Percentiles rank a stretch among this genome's conserved stretches.
Evolutionary conservation across 805 yeast species (phyloP).

Genomic region (Saccharomycopsis fodiens): DNA sequence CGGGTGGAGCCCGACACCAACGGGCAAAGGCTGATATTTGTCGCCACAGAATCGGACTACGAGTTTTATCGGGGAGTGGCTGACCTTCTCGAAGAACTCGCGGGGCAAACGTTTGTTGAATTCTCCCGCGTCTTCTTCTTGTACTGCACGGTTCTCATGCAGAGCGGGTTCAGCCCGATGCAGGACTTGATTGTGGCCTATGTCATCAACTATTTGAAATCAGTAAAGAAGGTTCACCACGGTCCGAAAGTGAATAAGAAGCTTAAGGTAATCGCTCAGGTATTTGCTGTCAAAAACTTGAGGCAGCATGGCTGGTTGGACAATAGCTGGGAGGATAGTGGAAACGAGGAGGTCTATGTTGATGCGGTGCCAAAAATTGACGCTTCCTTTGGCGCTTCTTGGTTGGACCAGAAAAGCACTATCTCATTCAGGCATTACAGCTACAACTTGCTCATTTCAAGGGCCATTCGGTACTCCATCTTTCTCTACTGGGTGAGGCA

Average conservation of each 20-base stretch:
- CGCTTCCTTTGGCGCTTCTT: background rate
- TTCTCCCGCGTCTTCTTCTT: constrained; percentile 14
- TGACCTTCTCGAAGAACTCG: constrained; percentile 2
- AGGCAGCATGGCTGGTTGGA: no score
- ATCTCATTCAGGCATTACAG: constrained; percentile 9
- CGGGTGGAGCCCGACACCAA: background rate
- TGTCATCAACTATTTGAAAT: constrained; percentile 9
- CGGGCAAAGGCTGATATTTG: constrained; percentile 6
- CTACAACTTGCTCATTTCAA: constrained; percentile 17
- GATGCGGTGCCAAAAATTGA: constrained; percentile 5
- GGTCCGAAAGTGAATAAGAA: constrained; percentile 8
- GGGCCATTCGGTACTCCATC: constrained; percentile 19
- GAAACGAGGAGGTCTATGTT: constrained; percentile 3
- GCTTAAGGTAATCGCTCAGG: constrained; percentile 17
- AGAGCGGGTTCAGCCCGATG: constrained; percentile 18
- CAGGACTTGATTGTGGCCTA: constrained; percentile 17
- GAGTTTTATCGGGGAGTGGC: constrained; percentile 12
- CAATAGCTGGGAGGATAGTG: no score
- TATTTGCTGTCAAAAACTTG: constrained; percentile 17
- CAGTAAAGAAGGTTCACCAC: constrained; percentile 3
- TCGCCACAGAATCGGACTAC: constrained; percentile 12
- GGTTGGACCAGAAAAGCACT: background rate
- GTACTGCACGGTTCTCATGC: constrained; percentile 17
- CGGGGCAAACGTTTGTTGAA: constrained; percentile 10
- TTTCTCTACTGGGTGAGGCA: constrained; percentile 16